These are phyloP conservation scores for Jackrogersella minutella DNA, from an alignment of 495 filamentous ascomycete genomes.

Conservation along the genomic window DNA sequence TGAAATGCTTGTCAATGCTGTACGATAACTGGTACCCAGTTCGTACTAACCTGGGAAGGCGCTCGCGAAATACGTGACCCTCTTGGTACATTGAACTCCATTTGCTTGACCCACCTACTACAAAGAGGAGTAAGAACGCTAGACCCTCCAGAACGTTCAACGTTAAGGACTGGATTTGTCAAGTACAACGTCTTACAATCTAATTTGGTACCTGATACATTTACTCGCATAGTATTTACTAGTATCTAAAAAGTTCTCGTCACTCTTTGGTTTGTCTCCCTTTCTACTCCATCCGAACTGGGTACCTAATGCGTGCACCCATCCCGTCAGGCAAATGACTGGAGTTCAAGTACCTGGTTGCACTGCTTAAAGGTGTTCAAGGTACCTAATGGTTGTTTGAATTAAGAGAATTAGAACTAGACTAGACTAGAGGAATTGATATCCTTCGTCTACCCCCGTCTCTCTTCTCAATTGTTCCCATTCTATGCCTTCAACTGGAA, in stretches of 20 bases:
- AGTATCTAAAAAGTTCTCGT: slow-evolving; percentile 12
- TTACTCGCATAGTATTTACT: not conserved
- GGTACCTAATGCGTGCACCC: slow-evolving; percentile 32
- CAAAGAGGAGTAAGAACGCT: slow-evolving; percentile 13
- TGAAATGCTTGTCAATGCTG: not conserved
- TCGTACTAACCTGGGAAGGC: slow-evolving; percentile 10
- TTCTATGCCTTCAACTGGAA: slow-evolving; percentile 39
- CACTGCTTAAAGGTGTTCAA: not conserved
- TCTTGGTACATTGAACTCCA: slow-evolving; percentile 1
- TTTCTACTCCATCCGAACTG: slow-evolving; percentile 8
- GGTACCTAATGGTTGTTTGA: slow-evolving; percentile 14
- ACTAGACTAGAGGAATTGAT: slow-evolving; percentile 29
- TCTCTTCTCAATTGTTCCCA: slow-evolving; percentile 39
- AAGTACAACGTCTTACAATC: slow-evolving; percentile 19
- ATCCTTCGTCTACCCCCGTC: slow-evolving; percentile 38
- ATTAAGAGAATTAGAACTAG: not conserved
- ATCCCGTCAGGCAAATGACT: slow-evolving; percentile 36
- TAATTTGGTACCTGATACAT: slow-evolving; percentile 29
- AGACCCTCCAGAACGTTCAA: slow-evolving; percentile 23
- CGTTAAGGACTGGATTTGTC: slow-evolving; percentile 23
- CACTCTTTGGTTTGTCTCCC: slow-evolving; percentile 1
- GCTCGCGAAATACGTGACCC: not conserved
- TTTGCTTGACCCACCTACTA: slow-evolving; percentile 15
- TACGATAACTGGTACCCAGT: not conserved
- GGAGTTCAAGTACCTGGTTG: slow-evolving; percentile 10